These are phyloP conservation scores for Phialemonium atrogriseum DNA, from an alignment of 2,329 filamentous ascomycete genomes.

Conservation along the genomic window DNA sequence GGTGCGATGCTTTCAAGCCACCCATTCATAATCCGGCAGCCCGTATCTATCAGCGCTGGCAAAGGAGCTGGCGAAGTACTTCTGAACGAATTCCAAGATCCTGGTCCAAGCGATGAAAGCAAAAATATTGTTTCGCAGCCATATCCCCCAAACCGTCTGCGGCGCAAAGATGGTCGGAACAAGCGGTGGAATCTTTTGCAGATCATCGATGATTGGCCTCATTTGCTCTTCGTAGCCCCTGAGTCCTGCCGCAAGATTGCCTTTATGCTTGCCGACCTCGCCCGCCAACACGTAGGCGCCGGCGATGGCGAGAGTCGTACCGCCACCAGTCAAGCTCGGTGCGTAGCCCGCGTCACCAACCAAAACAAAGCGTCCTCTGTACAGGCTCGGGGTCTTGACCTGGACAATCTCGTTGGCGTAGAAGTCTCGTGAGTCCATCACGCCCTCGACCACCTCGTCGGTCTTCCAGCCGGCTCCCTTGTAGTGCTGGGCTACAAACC, in stretches of 20 bases:
- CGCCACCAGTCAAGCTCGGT: constrained; percentile 30
- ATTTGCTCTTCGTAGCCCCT: constrained; percentile 26
- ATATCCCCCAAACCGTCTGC: constrained; percentile 35
- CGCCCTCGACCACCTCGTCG: constrained; percentile 23
- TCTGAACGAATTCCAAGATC: constrained; percentile 21
- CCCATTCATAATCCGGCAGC: constrained; percentile 28
- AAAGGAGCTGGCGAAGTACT: constrained; percentile 22
- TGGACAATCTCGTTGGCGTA: constrained; percentile 28
- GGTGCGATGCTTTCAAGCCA: too few relatives aligned
- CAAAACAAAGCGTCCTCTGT: constrained; percentile 25
- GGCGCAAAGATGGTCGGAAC: constrained; percentile 29
- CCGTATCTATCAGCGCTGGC: constrained; percentile 19
- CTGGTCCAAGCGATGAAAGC: constrained; percentile 27
- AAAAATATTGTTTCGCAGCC: constrained; percentile 34
- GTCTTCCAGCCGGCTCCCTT: constrained; percentile 32
- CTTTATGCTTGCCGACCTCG: constrained; percentile 23
- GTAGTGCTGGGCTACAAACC: constrained; percentile 18
- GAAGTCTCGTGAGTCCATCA: constrained; percentile 27
- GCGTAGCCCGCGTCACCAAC: constrained; percentile 35
- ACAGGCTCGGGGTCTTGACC: constrained; percentile 29
- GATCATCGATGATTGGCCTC: constrained; percentile 23
- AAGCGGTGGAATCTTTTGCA: constrained; percentile 22
- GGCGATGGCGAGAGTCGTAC: constrained; percentile 28
- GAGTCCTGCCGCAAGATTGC: constrained; percentile 23
- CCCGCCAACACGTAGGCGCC: constrained; percentile 38